Evolutionary conservation across 768 basidiomycete genomes (phyloP).

Genomic region (Lactifluus volemus): DNA sequence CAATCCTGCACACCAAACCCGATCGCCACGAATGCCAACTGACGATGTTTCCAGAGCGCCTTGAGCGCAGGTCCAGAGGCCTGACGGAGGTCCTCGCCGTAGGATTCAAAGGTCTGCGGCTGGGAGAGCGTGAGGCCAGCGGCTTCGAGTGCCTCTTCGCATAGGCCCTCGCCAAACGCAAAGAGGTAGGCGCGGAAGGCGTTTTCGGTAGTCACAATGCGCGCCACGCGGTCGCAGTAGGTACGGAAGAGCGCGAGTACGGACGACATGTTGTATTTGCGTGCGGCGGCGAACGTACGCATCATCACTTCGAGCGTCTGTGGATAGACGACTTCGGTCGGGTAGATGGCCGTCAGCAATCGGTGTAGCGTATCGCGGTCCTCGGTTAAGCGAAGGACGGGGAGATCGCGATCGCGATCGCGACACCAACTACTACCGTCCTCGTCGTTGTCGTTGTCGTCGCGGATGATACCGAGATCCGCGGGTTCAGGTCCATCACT

Average conservation of each 20-base stretch:
- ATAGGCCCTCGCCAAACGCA: background rate
- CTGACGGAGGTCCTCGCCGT: background rate
- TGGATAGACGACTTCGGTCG: slow-evolving; percentile 1
- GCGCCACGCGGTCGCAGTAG: background rate
- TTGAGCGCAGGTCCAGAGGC: slow-evolving; percentile 1
- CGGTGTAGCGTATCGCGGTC: slow-evolving; percentile 9
- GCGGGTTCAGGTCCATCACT: background rate
- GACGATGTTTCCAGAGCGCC: background rate
- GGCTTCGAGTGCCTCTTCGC: slow-evolving; percentile 1
- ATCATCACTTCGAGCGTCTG: slow-evolving; percentile 3
- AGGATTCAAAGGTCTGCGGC: background rate
- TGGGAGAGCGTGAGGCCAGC: background rate
- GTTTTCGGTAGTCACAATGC: background rate
- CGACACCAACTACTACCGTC: background rate
- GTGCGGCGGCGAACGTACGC: background rate
- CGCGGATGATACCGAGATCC: background rate
- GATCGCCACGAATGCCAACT: background rate
- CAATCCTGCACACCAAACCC: background rate
- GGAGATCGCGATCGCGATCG: background rate
- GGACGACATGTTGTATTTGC: background rate
- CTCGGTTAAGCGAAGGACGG: background rate
- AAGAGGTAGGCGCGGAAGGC: slow-evolving; percentile 1
- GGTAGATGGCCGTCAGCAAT: slow-evolving; percentile 11
- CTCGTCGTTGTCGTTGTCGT: background rate
- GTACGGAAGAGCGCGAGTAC: background rate